Conservation (phyloP, 768 basidiomycete genomes). For the Tremella fuciformis region DNA sequence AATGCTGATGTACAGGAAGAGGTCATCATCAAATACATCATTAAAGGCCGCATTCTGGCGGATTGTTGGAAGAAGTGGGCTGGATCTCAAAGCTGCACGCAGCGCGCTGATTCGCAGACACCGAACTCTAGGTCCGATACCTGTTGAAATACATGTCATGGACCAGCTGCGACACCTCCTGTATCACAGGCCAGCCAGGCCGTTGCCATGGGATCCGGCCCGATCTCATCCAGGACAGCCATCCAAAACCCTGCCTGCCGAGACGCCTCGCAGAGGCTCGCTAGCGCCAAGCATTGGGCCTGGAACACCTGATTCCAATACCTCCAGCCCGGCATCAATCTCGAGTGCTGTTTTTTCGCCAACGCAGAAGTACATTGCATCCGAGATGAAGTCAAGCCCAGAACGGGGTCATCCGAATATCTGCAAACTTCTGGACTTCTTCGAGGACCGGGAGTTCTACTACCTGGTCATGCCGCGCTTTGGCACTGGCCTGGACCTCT, state of each 20-base stretch:
- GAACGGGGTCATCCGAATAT: constrained; percentile 86
- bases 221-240: constrained; percentile 12
- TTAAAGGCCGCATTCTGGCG: constrained; percentile 95
- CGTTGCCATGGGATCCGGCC: constrained; percentile 76
- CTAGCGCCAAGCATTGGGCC: neutral
- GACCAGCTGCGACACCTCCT: constrained; percentile 51
- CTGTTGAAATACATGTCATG: constrained; percentile 72
- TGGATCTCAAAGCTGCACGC: neutral
- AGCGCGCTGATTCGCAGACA: constrained; percentile 57
- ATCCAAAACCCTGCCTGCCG: neutral
- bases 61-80: constrained; percentile 89
- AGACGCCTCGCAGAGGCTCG: too few species aligned
- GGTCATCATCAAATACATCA: constrained; percentile 94
- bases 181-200: constrained; percentile 63
- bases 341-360: constrained; percentile 9
- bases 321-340: constrained; percentile 8
- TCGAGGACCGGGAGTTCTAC: constrained; percentile 94
- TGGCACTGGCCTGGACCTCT: constrained; percentile 72
- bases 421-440: constrained; percentile 90
- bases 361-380: constrained; percentile 39
- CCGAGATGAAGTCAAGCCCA: constrained; percentile 35
- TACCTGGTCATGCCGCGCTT: constrained; percentile 76
- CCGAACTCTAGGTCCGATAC: constrained; percentile 88
- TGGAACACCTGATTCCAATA: constrained; percentile 21
- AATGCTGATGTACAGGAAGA: constrained; percentile 59